Conservation (phyloP, 805 yeast species). For the Citeromyces matritensis region DNA sequence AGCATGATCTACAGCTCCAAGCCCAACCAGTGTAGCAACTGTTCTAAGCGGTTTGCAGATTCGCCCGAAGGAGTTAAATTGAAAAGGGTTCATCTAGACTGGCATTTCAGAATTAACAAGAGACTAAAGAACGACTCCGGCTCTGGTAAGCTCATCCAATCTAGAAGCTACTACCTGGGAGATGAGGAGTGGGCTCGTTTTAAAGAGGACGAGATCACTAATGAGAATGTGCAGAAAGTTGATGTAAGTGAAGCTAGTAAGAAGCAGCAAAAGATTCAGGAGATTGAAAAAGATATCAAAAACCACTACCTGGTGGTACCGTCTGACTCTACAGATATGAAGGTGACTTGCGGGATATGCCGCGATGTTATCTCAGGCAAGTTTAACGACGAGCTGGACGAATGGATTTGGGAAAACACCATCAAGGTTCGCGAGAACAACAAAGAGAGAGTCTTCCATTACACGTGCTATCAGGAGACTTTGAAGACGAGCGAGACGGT, state of each 20-base stretch:
- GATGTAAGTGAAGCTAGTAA: constrained; percentile 4
- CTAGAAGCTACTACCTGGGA: constrained; percentile 71
- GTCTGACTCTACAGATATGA: constrained; percentile 40
- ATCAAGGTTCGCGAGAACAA: constrained; percentile 18
- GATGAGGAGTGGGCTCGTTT: constrained; percentile 61
- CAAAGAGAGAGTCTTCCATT: constrained; percentile 37
- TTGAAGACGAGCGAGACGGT: constrained; percentile 5
- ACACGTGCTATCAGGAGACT: constrained; percentile 56
- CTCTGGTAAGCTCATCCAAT: constrained; percentile 38
- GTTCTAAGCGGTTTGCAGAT: constrained; percentile 74
- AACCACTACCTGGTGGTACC: constrained; percentile 53
- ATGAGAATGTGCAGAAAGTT: constrained; percentile 6
- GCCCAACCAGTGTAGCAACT: constrained; percentile 73
- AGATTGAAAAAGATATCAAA: constrained; percentile 15
- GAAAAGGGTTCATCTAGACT: constrained; percentile 67
- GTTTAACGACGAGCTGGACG: constrained; percentile 62
- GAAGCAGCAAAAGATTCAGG: constrained; percentile 6
- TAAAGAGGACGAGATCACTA: constrained; percentile 47
- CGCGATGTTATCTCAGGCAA: constrained; percentile 48
- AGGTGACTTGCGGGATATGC: constrained; percentile 52
- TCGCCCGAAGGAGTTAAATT: constrained; percentile 35
- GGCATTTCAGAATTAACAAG: constrained; percentile 91
- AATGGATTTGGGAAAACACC: constrained; percentile 72
- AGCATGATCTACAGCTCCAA: constrained; percentile 36
- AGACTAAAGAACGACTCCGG: constrained; percentile 35